Evolutionary conservation across 768 basidiomycete genomes (phyloP), one percentile per base, ranked within the genome.

Genomic region (Tricholoma sp.): DNA sequence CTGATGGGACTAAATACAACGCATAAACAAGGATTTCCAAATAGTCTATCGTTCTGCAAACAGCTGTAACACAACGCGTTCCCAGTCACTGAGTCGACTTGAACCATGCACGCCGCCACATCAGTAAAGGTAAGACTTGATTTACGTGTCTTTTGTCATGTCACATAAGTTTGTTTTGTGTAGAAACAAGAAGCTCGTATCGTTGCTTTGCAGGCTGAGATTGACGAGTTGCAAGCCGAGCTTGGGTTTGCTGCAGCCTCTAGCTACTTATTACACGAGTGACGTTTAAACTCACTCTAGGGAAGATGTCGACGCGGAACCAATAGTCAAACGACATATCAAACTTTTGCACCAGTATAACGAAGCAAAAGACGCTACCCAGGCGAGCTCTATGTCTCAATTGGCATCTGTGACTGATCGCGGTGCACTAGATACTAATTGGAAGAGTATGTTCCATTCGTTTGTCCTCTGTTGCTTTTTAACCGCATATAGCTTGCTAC

Each of bases 341-440:
- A 80, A 80, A 61, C 74, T 89, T 3, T 72, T 91, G 34, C 90
- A 91, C 67, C 75, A 73, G 35, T 92, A 91, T 59, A 91, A 91
- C 59, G 90, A 91, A 67, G 81, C 88, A 8, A 91, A 91, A 66
- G 90, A 92, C 67, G 90, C 89, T 4, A 78, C 88, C 0, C 90
- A 91, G 83, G 89, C 83, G 58, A 58, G 66, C 59, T 24, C 18
- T 27, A 16, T 54, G 46, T 50, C 45, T 35, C 12, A 29, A 35
- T 57, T 51, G 29, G 14, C 31, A 52, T 29, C 51, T 45, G n/a
- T 24, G 53, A 29, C 31, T 53, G 19, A 14, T 16, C 22, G 24
- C 21, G 5, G 19, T 11, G 35, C 10, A 12, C 47, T 58, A 92
- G 91, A 84, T 89, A 46, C 73, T 93, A 52, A 89, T 92, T 54